Evolutionary conservation across 805 yeast species (phyloP).

Genomic region (Kurtzmaniella fragi): DNA sequence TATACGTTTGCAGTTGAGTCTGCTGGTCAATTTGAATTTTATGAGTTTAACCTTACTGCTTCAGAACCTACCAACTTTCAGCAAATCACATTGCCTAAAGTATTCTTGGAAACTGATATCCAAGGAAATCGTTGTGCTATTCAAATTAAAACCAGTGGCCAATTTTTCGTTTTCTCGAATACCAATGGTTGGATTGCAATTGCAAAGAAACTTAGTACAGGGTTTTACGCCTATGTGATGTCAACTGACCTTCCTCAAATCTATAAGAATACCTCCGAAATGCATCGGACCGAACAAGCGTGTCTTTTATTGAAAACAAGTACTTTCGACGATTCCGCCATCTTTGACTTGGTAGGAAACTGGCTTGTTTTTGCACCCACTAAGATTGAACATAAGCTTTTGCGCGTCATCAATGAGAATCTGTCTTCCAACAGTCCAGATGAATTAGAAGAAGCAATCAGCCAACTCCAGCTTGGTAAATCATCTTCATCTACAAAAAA

Average conservation of each 20-base stretch:
- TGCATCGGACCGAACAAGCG: neutral
- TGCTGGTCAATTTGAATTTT: conserved; percentile 10
- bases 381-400: conserved; percentile 26
- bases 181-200: neutral
- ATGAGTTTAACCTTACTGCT: neutral
- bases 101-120: too few relatives aligned
- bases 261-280: neutral
- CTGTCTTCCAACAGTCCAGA: neutral
- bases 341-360: conserved; percentile 45
- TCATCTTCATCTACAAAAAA: neutral
- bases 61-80: too few relatives aligned
- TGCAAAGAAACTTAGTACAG: conserved; percentile 5
- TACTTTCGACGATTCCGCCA: conserved; percentile 30
- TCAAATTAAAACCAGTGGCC: neutral
- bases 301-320: conserved; percentile 25
- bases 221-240: conserved; percentile 5
- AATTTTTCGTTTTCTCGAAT: conserved; percentile 6
- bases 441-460: neutral
- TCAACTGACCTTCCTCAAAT: conserved; percentile 3
- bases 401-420: conserved; percentile 13
- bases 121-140: neutral
- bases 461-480: neutral
- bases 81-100: too few relatives aligned
- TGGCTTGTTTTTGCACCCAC: conserved; percentile 48
- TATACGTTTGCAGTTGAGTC: conserved; percentile 23